Conservation (phyloP, 352 stramenopile genomes). For the Pythium vanterpoolii region DNA sequence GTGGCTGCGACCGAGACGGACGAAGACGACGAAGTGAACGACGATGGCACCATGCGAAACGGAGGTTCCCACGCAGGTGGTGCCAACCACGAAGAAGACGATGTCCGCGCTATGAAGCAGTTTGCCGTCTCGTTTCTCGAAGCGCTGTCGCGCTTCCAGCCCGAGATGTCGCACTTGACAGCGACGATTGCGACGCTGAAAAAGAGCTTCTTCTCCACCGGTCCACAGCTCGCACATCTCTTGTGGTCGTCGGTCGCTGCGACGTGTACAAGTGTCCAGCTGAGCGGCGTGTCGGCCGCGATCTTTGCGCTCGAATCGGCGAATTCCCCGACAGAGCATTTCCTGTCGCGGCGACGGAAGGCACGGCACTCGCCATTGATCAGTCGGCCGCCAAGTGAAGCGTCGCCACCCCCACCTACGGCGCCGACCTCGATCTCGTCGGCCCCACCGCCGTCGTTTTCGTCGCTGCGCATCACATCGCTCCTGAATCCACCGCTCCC, state of each 20-base stretch:
- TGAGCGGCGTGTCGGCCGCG: constrained; percentile 67
- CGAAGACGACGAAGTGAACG: constrained; percentile 27
- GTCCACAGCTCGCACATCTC: constrained; percentile 65
- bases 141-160: constrained; percentile 61
- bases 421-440: constrained; percentile 9
- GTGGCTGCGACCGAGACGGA: constrained; percentile 8
- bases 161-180: constrained; percentile 48
- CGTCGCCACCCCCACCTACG: constrained; percentile 2
- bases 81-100: constrained; percentile 20
- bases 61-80: background rate
- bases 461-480: constrained; percentile 64
- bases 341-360: constrained; percentile 18
- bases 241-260: constrained; percentile 73
- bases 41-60: background rate
- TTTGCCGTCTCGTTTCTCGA: constrained; percentile 72
- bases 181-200: constrained; percentile 57
- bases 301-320: constrained; percentile 39
- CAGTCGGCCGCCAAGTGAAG: constrained; percentile 9
- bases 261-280: constrained; percentile 58
- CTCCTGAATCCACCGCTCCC: constrained; percentile 53
- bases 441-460: constrained; percentile 44
- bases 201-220: constrained; percentile 68
- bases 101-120: constrained; percentile 71
- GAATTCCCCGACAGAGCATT: constrained; percentile 22
- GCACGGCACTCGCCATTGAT: constrained; percentile 12